These are phyloP conservation scores for Lactifluus volemus DNA, from an alignment of 768 basidiomycete genomes.

Conservation along the genomic window DNA sequence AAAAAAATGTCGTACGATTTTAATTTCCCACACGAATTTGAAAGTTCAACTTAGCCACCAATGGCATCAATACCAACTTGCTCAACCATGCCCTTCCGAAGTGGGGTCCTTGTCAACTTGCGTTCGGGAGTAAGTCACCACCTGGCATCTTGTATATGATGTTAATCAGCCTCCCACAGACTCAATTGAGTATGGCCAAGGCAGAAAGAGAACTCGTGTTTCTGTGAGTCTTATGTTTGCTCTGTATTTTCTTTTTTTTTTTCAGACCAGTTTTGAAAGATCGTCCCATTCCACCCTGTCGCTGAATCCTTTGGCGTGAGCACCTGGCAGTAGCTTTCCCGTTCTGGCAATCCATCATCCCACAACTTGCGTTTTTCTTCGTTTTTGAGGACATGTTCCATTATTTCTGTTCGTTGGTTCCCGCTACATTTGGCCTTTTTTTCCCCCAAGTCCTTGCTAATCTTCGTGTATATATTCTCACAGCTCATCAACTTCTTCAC, in stretches of 20 bases:
- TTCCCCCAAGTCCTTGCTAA: not conserved
- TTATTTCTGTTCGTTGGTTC: slow-evolving; percentile 54
- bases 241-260: not conserved
- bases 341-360: slow-evolving; percentile 51
- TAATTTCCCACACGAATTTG: too few species aligned
- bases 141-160: too few species aligned
- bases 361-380: slow-evolving; percentile 84
- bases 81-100: too few species aligned
- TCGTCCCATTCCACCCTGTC: slow-evolving; percentile 86
- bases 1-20: too few species aligned
- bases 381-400: slow-evolving; percentile 96
- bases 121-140: too few species aligned
- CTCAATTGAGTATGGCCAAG: too few species aligned
- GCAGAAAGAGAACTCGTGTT: too few species aligned
- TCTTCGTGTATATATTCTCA: not conserved
- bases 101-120: too few species aligned
- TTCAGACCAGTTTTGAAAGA: slow-evolving; percentile 34
- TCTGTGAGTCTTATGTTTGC: slow-evolving; percentile 38
- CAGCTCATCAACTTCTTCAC: slow-evolving; percentile 87
- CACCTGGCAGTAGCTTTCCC: slow-evolving; percentile 95
- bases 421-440: not conserved
- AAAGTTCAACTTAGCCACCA: too few species aligned
- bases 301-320: slow-evolving; percentile 83
- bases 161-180: too few species aligned
- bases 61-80: too few species aligned